Base-by-base conservation (phyloP, 495 filamentous ascomycete species). In the Annulohypoxylon bovei region DNA sequence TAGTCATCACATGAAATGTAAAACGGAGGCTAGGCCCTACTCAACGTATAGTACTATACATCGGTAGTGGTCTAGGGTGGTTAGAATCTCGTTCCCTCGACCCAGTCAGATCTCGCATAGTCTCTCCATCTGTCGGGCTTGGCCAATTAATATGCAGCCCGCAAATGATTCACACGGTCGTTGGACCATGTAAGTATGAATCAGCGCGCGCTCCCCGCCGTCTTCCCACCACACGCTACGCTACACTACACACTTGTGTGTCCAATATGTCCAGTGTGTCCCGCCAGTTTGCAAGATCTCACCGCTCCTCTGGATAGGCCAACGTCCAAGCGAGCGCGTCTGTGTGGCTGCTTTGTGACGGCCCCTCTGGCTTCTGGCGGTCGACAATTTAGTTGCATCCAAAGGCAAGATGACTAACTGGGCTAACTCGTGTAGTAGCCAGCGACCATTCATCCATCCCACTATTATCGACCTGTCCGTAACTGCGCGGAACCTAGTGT, bases 261-360 rank as follows among this genome's bases (percentile, higher is more conserved):
- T 61, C 63, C 68, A 16, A 16, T n/a, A n/a, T 42, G 39, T 42
- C 39, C 20, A 18, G 39, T 18, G n/a, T 18, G 25, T 61, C 63
- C 68, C 68, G 68, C 68, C 68, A 63, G 49, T 71, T 71, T 39
- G 63, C 63, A 67, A 71, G 18, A 53, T 52, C 63, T 62, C 68
- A 71, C 68, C 68, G 68, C 68, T 49, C 55, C 63, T 71, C 63
- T 40, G 56, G 40, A 46, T 50, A 54, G 42, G 32, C 63, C 33
- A 42, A 42, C 44, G 46, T 22, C 58, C 58, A 59, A 66, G 46
- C 58, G 52, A 49, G 42, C 28, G 16, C 44, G 58, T 67, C 46
- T 63, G 62, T 63, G 68, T 71, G 68, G 68, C 68, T 64, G 52
- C 62, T 61, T 50, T 40, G 23, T 49, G 40, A 12, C 20, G n/a